Conservation (phyloP, 2,329 filamentous ascomycete species). For the Acrodontium crateriforme region DNA sequence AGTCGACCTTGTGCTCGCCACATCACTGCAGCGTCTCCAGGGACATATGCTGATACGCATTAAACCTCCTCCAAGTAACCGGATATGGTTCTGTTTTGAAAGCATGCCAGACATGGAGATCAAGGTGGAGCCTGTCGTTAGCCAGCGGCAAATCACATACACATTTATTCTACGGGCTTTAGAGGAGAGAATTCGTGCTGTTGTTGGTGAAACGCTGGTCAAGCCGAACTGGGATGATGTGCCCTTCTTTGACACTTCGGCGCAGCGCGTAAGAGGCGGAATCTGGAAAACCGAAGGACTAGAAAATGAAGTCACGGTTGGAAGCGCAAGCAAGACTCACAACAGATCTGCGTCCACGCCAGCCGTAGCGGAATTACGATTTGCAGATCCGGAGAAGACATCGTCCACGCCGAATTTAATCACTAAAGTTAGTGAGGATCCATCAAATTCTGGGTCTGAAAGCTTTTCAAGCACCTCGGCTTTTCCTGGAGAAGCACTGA, state of each 20-base stretch:
- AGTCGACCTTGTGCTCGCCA: slow-evolving; percentile 76
- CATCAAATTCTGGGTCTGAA: no score
- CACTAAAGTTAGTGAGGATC: no score
- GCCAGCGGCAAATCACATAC: slow-evolving; percentile 89
- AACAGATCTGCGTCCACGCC: slow-evolving; percentile 15
- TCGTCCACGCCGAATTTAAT: background rate
- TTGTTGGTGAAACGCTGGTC: slow-evolving; percentile 82
- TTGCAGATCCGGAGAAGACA: background rate
- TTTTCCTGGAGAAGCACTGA: no score
- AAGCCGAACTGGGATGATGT: slow-evolving; percentile 92
- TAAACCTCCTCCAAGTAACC: slow-evolving; percentile 90
- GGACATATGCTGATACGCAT: slow-evolving; percentile 75
- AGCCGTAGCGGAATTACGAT: no score
- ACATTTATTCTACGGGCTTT: slow-evolving; percentile 83
- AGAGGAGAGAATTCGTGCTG: slow-evolving; percentile 86
- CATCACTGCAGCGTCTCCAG: slow-evolving; percentile 70
- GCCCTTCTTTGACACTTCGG: slow-evolving; percentile 71
- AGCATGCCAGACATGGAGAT: slow-evolving; percentile 88
- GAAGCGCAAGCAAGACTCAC: slow-evolving; percentile 2
- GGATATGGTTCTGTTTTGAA: slow-evolving; percentile 91
- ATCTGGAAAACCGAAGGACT: slow-evolving; percentile 49
- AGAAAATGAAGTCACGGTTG: slow-evolving; percentile 2
- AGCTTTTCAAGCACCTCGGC: no score
- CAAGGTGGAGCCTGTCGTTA: slow-evolving; percentile 90
- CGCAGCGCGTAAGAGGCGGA: slow-evolving; percentile 70